Evolutionary conservation across 2,329 filamentous ascomycete genomes (phyloP).

Genomic region (Apiospora rasikravindrae): DNA sequence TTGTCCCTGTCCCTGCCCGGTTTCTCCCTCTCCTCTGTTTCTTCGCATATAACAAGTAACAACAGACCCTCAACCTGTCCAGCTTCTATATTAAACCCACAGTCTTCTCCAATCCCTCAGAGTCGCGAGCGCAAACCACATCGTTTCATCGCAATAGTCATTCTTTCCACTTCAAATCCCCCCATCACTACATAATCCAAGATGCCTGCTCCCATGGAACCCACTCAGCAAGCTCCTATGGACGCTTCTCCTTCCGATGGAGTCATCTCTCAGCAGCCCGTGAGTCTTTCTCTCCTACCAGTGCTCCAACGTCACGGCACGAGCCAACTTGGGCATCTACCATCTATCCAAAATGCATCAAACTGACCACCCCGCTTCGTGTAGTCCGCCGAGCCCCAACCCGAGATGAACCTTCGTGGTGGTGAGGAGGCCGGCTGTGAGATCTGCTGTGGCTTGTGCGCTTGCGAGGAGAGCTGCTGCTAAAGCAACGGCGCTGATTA

Average conservation of each 20-base stretch:
- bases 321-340: neutral
- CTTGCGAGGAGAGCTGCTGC: constrained; percentile 50
- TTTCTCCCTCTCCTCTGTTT: neutral
- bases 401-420: constrained; percentile 49
- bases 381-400: constrained; percentile 47
- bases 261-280: constrained; percentile 49
- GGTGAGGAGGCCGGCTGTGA: constrained; percentile 53
- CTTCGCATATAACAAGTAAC: neutral
- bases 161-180: constrained; percentile 17
- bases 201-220: constrained; percentile 49
- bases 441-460: constrained; percentile 52
- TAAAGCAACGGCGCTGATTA: constrained; percentile 30
- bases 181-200: constrained; percentile 30
- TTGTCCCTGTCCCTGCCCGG: neutral
- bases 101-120: neutral
- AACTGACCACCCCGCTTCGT: neutral
- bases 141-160: neutral
- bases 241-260: constrained; percentile 41
- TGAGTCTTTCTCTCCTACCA: constrained; percentile 25
- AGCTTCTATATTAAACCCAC: neutral
- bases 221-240: constrained; percentile 51
- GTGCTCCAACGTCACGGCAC: neutral
- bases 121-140: neutral
- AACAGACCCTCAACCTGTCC: neutral
- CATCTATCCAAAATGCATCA: neutral